phyloP scores from a whole-genome alignment of 208 protist species.

The Trichomonas tenax region DNA sequence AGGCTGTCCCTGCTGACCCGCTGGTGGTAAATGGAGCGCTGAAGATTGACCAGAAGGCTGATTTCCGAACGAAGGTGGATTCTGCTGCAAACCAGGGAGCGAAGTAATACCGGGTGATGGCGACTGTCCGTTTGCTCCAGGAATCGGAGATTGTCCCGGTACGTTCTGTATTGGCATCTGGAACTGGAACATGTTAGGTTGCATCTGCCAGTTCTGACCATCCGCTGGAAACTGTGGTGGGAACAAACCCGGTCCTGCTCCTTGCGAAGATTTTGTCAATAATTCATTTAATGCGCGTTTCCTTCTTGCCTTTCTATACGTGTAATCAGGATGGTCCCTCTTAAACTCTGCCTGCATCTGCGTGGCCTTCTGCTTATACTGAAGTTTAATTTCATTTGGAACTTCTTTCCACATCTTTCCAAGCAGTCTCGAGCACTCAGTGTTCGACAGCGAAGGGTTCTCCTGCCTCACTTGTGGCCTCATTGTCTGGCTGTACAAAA shows the following conservation, averaged over 20 bases:
- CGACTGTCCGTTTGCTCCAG: background rate
- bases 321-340: background rate
- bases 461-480: background rate
- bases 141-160: background rate
- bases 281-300: background rate
- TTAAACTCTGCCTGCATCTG: background rate
- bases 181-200: background rate
- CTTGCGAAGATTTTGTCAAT: background rate
- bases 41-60: background rate
- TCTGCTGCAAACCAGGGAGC: background rate
- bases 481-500: background rate
- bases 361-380: background rate
- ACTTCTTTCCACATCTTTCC: constrained; percentile 19
- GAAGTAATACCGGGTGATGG: background rate
- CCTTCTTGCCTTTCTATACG: background rate
- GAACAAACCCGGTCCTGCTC: background rate
- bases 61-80: background rate
- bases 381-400: background rate
- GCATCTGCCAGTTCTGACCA: background rate
- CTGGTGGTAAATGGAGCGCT: background rate
- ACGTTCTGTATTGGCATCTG: background rate
- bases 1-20: background rate
- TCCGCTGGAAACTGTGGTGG: background rate
- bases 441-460: background rate
- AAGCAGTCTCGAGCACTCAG: background rate